Percentiles rank a stretch among this genome's conserved stretches.
phyloP scores from a whole-genome alignment of 441 rosid species.

The Kokia cookei region DNA sequence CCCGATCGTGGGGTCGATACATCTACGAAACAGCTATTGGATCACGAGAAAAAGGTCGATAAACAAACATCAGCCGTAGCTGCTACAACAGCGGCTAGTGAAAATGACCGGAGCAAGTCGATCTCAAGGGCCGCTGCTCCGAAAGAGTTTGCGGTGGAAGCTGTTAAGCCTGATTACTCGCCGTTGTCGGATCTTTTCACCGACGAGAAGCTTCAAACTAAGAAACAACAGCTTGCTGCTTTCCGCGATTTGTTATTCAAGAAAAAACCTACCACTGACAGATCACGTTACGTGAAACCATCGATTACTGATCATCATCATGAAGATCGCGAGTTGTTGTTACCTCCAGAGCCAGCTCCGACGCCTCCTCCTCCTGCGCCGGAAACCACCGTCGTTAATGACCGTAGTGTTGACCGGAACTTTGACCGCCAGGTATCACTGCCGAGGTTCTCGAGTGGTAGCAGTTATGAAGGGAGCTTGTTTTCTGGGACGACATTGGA shows the following conservation, averaged over 20 bases:
- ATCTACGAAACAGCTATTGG: slow-evolving; percentile 31
- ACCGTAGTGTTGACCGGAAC: slow-evolving; percentile 42
- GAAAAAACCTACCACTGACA: slow-evolving; percentile 29
- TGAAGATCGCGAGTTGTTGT: slow-evolving; percentile 43
- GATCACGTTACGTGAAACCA: slow-evolving; percentile 41
- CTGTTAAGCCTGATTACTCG: slow-evolving; percentile 4
- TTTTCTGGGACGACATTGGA: slow-evolving; percentile 72
- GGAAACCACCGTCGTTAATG: slow-evolving; percentile 18
- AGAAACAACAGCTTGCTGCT: slow-evolving; percentile 58
- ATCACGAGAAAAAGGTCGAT: slow-evolving; percentile 49
- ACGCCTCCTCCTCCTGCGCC: background rate
- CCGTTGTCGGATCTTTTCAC: slow-evolving; percentile 55
- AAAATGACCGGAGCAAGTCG: slow-evolving; percentile 29
- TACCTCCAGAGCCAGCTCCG: slow-evolving; percentile 24
- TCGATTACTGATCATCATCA: slow-evolving; percentile 19
- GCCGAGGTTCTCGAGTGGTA: slow-evolving; percentile 79
- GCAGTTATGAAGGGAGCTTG: slow-evolving; percentile 78
- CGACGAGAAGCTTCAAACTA: slow-evolving; percentile 31
- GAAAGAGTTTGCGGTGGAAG: slow-evolving; percentile 1
- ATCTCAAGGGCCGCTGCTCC: slow-evolving; percentile 3
- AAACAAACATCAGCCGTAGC: slow-evolving; percentile 1
- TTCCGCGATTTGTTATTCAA: slow-evolving; percentile 64
- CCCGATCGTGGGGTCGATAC: slow-evolving; percentile 67
- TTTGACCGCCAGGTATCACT: slow-evolving; percentile 69
- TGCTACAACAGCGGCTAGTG: background rate